These are phyloP conservation scores for Pyrus hybrid DNA, from an alignment of 331 rosid genomes.

Conservation along the genomic window DNA sequence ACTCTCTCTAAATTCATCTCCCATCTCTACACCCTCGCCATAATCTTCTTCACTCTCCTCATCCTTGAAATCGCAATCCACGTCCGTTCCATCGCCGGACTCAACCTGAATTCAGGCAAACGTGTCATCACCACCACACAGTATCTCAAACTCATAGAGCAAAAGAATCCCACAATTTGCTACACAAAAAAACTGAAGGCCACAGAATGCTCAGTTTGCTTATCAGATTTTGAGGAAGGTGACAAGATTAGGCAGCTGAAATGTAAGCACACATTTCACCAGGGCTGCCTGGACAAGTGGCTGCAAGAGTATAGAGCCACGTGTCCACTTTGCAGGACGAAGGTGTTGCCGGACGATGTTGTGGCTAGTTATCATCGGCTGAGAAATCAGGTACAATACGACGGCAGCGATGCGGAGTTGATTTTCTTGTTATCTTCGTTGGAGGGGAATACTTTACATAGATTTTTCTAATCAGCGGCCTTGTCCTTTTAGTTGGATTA, in stretches of 20 bases:
- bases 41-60: slow-evolving; percentile 47
- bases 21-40: slow-evolving; percentile 43
- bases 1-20: slow-evolving; percentile 50
- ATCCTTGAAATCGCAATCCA: slow-evolving; percentile 42
- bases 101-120: slow-evolving; percentile 27
- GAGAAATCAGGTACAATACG: slow-evolving; percentile 36
- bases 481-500: not conserved
- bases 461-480: slow-evolving; percentile 20
- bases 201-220: slow-evolving; percentile 70
- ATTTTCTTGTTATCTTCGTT: slow-evolving; percentile 44
- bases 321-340: slow-evolving; percentile 84
- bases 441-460: slow-evolving; percentile 34
- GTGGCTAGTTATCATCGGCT: slow-evolving; percentile 49
- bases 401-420: slow-evolving; percentile 48
- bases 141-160: slow-evolving; percentile 65
- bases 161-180: slow-evolving; percentile 49
- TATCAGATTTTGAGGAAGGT: slow-evolving; percentile 71
- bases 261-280: slow-evolving; percentile 77
- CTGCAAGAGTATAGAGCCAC: slow-evolving; percentile 67
- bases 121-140: slow-evolving; percentile 47
- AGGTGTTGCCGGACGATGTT: slow-evolving; percentile 61
- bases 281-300: slow-evolving; percentile 83
- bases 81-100: slow-evolving; percentile 27
- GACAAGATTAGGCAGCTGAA: slow-evolving; percentile 58
- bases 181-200: slow-evolving; percentile 22